Base-by-base conservation (phyloP, 1,284 basidiomycete genomes). In the Coriolopsis trogii region DNA sequence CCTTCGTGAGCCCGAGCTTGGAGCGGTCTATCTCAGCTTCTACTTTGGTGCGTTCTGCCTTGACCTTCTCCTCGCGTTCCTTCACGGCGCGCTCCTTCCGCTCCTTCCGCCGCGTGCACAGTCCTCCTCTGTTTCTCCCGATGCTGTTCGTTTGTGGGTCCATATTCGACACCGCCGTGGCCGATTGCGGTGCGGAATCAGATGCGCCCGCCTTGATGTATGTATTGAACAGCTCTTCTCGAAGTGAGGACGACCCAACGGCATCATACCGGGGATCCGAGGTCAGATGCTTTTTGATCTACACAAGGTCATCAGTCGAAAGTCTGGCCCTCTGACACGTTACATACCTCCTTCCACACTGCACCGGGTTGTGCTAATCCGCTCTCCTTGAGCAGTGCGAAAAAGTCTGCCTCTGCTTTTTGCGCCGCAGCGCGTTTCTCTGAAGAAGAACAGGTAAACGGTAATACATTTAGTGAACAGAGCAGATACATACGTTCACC, bases 241-340 rank as follows among this genome's bases (percentile, higher is more conserved):
- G 85, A 8, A 94, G 76, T 0, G 90, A 89, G 0, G 91, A 93
- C 1, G 93, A 96, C 4, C 91, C 92, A 39, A 98, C 90, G 18
- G 91, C 91, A 59, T 93, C 91, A 68, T 97, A 97, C 15, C 95
- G 92, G 25, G 89, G 81, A 65, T 97, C 91, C 30, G 78, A 71
- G 28, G 80, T 79, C 23, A 97, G 65, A 5, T 71, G 71, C 45
- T 77, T 79, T 68, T 89, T 91, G 38, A 84, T 75, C 87, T 90
- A 60, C 18, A 30, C n/a, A 16, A 12, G 16, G 1, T 10, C 26
- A n/a, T n/a, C 13, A 21, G 9, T 41, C 3, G 34, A 29, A 25
- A 13, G 24, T 10, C 23, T 20, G 8, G 3, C 33, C 8, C 9
- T 6, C 15, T 5, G 15, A 4, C 10, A 48, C 26, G 41, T 44